These are phyloP conservation scores for Aspergillus sergii DNA, from an alignment of 2,329 filamentous ascomycete species.

Conservation along the genomic window DNA sequence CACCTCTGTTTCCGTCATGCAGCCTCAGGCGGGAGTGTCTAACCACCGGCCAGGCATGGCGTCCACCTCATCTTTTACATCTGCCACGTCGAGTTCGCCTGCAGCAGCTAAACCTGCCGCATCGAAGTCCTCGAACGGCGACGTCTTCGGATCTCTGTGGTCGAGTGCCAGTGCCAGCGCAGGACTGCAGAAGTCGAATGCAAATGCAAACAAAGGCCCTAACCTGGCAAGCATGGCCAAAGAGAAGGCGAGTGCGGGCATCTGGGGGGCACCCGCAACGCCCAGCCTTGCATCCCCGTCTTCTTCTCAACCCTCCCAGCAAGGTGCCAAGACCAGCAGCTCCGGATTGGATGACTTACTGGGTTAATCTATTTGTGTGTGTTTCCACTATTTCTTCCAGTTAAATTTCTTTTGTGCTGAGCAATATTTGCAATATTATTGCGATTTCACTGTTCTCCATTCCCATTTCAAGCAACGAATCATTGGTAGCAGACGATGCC, in stretches of 20 bases:
- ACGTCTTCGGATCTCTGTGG: slow-evolving; percentile 90
- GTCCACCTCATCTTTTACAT: slow-evolving; percentile 41
- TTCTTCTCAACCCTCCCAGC: slow-evolving; percentile 40
- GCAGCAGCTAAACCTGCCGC: slow-evolving; percentile 52
- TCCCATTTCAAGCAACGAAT: slow-evolving; percentile 1
- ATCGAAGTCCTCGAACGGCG: slow-evolving; percentile 59
- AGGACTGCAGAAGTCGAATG: slow-evolving; percentile 72
- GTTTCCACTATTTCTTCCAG: not conserved
- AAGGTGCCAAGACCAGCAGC: slow-evolving; percentile 35
- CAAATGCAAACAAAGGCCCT: slow-evolving; percentile 65
- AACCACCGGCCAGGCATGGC: slow-evolving; percentile 35
- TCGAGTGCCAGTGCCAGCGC: slow-evolving; percentile 67
- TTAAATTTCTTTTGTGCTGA: not conserved
- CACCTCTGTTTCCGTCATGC: slow-evolving; percentile 66
- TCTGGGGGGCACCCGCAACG: slow-evolving; percentile 78
- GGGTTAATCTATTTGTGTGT: slow-evolving; percentile 29
- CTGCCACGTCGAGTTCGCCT: slow-evolving; percentile 42
- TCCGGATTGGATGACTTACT: slow-evolving; percentile 46
- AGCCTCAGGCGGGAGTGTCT: slow-evolving; percentile 32
- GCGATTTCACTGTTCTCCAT: not conserved
- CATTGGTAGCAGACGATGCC: slow-evolving; percentile 1
- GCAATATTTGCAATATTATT: slow-evolving; percentile 6
- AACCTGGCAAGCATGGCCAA: slow-evolving; percentile 95
- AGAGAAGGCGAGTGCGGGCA: slow-evolving; percentile 91
- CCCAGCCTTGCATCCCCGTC: slow-evolving; percentile 55